These are phyloP conservation scores for Stipa capillata DNA, from an alignment of 176 grass and related monocot genomes.

Conservation along the genomic window DNA sequence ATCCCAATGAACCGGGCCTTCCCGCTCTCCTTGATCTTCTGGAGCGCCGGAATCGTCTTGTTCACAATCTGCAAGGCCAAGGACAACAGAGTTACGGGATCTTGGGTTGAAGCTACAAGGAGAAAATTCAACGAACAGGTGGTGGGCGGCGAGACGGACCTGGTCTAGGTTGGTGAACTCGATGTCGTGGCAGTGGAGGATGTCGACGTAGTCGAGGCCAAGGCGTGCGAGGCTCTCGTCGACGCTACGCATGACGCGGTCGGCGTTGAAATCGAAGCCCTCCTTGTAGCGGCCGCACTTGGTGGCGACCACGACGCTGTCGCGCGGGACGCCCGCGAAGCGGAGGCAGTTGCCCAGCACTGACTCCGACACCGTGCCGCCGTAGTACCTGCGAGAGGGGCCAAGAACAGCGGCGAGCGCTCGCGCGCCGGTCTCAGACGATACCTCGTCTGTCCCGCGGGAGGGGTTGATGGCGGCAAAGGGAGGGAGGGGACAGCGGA, in stretches of 20 bases:
- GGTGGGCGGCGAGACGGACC: neutral
- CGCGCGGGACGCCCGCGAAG: constrained; percentile 34
- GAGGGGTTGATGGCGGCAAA: no score
- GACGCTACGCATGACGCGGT: constrained; percentile 41
- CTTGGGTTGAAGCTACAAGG: neutral
- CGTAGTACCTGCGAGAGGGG: constrained; percentile 52
- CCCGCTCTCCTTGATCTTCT: constrained; percentile 63
- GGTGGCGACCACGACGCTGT: constrained; percentile 52
- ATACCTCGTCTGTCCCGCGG: neutral
- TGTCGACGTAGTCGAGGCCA: constrained; percentile 67
- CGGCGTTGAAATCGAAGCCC: constrained; percentile 69
- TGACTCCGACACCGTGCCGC: constrained; percentile 57
- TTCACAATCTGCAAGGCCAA: constrained; percentile 52
- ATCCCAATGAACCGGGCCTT: constrained; percentile 79
- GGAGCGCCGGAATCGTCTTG: constrained; percentile 67
- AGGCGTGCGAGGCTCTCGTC: constrained; percentile 66
- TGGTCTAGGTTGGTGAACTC: constrained; percentile 69
- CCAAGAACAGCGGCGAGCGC: neutral
- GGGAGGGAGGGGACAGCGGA: no score
- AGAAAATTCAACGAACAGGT: constrained; percentile 10
- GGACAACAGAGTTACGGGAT: neutral
- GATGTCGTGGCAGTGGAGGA: constrained; percentile 75
- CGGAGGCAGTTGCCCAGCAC: constrained; percentile 71
- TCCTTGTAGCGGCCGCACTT: constrained; percentile 74
- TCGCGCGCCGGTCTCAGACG: neutral